A percentile compares a stretch with the other conserved stretches of the same genome.
These are phyloP conservation scores for Oldenlandia corymbosa DNA, from an alignment of 257 asterid species.

Conservation along the genomic window DNA sequence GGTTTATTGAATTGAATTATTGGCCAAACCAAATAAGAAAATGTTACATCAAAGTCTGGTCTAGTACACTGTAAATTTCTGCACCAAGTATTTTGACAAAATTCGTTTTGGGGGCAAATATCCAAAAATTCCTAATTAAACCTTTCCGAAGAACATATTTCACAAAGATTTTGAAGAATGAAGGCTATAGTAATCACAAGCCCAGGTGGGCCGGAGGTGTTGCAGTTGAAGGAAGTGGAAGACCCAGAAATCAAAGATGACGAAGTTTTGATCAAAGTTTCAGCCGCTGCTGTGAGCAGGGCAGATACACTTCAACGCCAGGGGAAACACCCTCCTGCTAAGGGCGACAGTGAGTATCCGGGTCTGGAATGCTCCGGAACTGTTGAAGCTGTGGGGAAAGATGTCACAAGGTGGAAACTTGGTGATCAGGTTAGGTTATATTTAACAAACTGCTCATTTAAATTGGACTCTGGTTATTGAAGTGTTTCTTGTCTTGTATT, in stretches of 20 bases:
- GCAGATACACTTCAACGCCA: conserved; percentile 80
- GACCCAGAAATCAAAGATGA: conserved; percentile 63
- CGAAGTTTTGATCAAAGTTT: conserved; percentile 64
- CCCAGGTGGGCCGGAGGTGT: conserved; percentile 76
- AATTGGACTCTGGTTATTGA: neutral
- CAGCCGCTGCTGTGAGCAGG: conserved; percentile 80
- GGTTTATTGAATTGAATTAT: too few relatives aligned
- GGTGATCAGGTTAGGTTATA: conserved; percentile 68
- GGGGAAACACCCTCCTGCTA: conserved; percentile 67
- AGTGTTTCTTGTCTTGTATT: neutral
- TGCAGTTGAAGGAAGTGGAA: conserved; percentile 56
- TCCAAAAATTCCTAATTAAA: too few relatives aligned
- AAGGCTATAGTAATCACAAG: conserved; percentile 79
- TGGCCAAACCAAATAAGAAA: too few relatives aligned
- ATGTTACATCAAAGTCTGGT: too few relatives aligned
- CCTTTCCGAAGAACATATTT: too few relatives aligned
- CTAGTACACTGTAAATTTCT: too few relatives aligned
- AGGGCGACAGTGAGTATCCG: conserved; percentile 64
- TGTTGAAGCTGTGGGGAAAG: conserved; percentile 68
- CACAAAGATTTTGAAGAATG: conserved; percentile 33
- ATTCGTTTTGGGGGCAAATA: too few relatives aligned
- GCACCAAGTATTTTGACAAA: too few relatives aligned
- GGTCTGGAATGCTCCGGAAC: conserved; percentile 98
- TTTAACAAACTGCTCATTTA: neutral
- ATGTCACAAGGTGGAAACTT: conserved; percentile 67